Percentiles rank a stretch among this genome's conserved stretches.
Conservation (phyloP, 2,329 filamentous ascomycete species). For the Neonectria faginata region DNA sequence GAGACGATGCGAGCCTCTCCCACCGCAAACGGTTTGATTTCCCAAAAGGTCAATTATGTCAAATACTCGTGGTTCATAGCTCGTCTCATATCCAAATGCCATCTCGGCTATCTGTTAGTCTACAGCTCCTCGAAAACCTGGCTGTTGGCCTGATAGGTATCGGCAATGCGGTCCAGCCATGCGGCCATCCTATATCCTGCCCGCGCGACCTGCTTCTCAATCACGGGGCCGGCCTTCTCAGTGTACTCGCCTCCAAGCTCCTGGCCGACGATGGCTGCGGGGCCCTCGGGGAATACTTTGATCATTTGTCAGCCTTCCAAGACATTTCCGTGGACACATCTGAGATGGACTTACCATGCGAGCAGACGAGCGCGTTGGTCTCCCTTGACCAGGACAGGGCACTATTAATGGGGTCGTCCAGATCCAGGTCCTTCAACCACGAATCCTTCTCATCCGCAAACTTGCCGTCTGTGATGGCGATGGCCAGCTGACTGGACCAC, state of each 20-base stretch:
- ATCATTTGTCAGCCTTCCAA: constrained; percentile 34
- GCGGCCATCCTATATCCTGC: constrained; percentile 76
- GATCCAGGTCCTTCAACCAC: constrained; percentile 70
- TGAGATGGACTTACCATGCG: constrained; percentile 61
- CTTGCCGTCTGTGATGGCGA: constrained; percentile 66
- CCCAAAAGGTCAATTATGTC: constrained; percentile 3
- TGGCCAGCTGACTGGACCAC: constrained; percentile 69
- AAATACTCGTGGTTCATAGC: not conserved
- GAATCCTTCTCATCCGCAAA: constrained; percentile 61
- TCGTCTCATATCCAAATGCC: constrained; percentile 15
- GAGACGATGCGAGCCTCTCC: constrained; percentile 7
- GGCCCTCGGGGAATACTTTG: constrained; percentile 71
- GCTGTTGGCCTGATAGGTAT: constrained; percentile 47
- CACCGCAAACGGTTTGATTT: constrained; percentile 7
- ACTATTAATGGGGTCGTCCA: constrained; percentile 65
- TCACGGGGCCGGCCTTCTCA: constrained; percentile 69
- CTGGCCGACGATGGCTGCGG: constrained; percentile 66
- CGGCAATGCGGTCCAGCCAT: constrained; percentile 73
- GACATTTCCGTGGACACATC: constrained; percentile 2
- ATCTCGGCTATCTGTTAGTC: constrained; percentile 16
- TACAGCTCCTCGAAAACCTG: constrained; percentile 47
- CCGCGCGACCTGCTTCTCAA: constrained; percentile 75
- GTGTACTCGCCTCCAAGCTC: constrained; percentile 75
- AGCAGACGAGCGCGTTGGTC: constrained; percentile 71
- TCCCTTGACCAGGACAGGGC: constrained; percentile 73